A percentile compares a stretch with the other conserved stretches of the same genome.
These are phyloP conservation scores for Gnomoniopsis sp. DNA, from an alignment of 2,329 filamentous ascomycete species.

Conservation along the genomic window DNA sequence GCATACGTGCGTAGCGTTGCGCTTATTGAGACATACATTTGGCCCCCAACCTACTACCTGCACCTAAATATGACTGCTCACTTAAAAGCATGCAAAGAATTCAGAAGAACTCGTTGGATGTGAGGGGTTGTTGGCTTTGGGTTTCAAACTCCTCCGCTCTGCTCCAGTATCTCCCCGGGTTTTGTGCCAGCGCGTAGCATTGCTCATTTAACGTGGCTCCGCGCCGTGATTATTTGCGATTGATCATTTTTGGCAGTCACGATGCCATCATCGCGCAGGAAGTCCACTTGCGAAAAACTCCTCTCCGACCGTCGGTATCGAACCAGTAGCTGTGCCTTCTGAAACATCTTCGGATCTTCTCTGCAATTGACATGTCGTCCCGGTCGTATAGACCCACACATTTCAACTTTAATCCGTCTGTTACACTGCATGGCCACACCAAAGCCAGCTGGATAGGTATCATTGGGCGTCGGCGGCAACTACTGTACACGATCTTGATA, in stretches of 20 bases:
- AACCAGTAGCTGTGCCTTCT: not conserved
- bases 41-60: no score
- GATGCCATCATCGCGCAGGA: conserved; percentile 4
- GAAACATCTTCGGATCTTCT: not conserved
- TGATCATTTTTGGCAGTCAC: not conserved
- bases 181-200: not conserved
- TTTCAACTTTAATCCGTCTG: not conserved
- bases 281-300: not conserved
- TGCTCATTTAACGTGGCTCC: not conserved
- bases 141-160: not conserved
- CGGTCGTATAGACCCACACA: not conserved
- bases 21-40: no score
- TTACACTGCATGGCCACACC: not conserved
- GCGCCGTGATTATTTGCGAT: not conserved
- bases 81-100: no score
- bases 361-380: not conserved
- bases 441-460: not conserved
- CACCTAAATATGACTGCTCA: no score
- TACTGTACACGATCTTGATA: not conserved
- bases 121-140: no score
- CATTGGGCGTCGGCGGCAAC: not conserved
- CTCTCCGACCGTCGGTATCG: not conserved
- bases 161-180: no score
- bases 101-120: no score
- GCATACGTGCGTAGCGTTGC: no score